A percentile compares a stretch with the other conserved stretches of the same genome.
Evolutionary conservation across 148 eudicot genomes (phyloP).

Genomic region (Arctostaphylos glauca): DNA sequence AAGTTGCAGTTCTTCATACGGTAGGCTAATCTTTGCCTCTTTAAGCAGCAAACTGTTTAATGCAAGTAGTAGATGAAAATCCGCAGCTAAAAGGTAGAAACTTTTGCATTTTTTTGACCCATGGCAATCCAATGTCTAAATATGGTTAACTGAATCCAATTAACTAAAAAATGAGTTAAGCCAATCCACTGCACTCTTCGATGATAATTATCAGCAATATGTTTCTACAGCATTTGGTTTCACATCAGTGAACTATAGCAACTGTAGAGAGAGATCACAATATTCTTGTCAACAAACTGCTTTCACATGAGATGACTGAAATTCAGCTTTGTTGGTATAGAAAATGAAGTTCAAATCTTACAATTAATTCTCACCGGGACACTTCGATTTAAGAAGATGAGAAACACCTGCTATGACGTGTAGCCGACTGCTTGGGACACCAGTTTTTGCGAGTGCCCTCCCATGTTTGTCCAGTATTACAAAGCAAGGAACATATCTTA

Average conservation of each 20-base stretch:
- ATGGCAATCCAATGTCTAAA: no score
- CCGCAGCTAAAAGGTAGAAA: no score
- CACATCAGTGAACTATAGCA: no score
- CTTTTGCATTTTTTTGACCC: no score
- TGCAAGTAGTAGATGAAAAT: no score
- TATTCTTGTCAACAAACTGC: background rate
- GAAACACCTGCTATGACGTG: constrained; percentile 95
- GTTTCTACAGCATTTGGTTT: no score
- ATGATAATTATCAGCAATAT: no score
- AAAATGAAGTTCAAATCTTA: background rate
- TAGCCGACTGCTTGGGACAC: constrained; percentile 79
- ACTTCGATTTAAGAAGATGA: constrained; percentile 83
- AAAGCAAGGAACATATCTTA: constrained; percentile 97
- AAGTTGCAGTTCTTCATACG: background rate
- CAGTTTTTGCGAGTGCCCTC: constrained; percentile 84
- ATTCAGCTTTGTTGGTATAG: background rate
- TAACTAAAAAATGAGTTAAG: no score
- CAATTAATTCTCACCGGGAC: constrained; percentile 31
- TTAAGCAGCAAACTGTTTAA: no score
- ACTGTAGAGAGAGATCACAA: background rate
- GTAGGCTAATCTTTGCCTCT: no score
- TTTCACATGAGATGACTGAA: background rate
- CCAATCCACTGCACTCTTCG: no score
- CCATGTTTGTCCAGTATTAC: constrained; percentile 85
- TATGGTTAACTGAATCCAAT: no score